Evolutionary conservation across 2,329 filamentous ascomycete genomes (phyloP), one percentile per base, ranked within the genome.

Genomic region (Pezicula rhizophila): DNA sequence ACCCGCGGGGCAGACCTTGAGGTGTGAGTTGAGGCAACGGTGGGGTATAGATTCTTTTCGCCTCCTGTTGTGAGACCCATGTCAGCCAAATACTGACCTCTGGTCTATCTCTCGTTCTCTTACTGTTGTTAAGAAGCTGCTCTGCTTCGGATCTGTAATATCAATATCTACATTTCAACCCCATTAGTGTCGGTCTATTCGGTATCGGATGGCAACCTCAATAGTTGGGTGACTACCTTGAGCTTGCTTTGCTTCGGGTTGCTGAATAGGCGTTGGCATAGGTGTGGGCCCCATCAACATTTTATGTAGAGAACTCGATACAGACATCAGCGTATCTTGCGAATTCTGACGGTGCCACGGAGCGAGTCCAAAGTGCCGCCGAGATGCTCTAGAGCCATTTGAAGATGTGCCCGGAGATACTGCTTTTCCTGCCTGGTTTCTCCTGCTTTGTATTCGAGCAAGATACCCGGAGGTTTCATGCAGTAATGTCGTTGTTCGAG

Each of bases 311-410:
- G 63, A 65, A 26, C 60, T 64, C 23, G 63, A 57, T 6, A 52
- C 52, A 12, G 59, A 64, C 2, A 58, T 17, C 3, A 62, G 26
- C 4, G 61, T 62, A 25, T 59, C 60, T 8, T 59, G 50, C 2
- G 63, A 65, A 11, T 45, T 45, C 39, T 47, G 56, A 12, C 58
- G 58, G 44, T 64, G 61, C 63, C 63, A 65, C n/a, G 63, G 63
- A 20, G 62, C 60, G 26, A 62, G 46, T 8, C 61, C 63, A 39
- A 62, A 59, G 31, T 42, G 42, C 35, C 56, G 53, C 35, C 51
- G 49, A 38, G 46, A 50, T 46, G 45, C 56, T 20, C 39, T 46
- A 6, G 45, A 46, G 17, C 20, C 34, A 5, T 15, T 33, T 12
- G 45, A 46, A 20, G 25, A 37, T 12, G 10, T 33, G 12, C 42